A percentile compares a stretch with the other conserved stretches of the same genome.
Evolutionary conservation across 805 yeast species (phyloP).

Genomic region (Metschnikowia arizonensis): DNA sequence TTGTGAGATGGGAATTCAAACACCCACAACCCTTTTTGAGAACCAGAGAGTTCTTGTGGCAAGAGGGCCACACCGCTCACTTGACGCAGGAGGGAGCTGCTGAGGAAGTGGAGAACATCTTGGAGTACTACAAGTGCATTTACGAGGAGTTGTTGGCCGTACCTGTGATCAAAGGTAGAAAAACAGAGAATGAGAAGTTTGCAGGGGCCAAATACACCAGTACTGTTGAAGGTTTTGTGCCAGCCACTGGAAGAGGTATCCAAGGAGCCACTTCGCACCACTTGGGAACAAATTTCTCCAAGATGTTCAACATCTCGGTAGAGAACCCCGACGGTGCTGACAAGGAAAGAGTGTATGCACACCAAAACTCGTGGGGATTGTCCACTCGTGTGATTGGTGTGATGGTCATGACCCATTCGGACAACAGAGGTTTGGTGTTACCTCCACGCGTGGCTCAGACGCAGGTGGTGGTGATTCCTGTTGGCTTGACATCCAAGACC

Average conservation of each 20-base stretch:
- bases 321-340: constrained; percentile 93
- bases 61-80: constrained; percentile 99
- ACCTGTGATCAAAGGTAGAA: constrained; percentile 91
- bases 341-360: constrained; percentile 80
- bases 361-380: constrained; percentile 99
- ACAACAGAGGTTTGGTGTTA: constrained; percentile 94
- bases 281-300: constrained; percentile 96
- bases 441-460: constrained; percentile 95
- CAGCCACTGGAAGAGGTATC: constrained; percentile 98
- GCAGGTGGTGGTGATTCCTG: constrained; percentile 92
- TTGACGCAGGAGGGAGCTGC: constrained; percentile 77
- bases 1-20: constrained; percentile 99
- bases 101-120: constrained; percentile 78
- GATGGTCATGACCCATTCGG: constrained; percentile 98
- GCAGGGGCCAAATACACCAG: constrained; percentile 98
- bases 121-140: constrained; percentile 78
- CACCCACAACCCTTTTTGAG: constrained; percentile 99
- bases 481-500: constrained; percentile 88
- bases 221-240: constrained; percentile 93
- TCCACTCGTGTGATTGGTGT: constrained; percentile 99
- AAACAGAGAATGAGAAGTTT: constrained; percentile 96
- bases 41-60: constrained; percentile 99
- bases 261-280: constrained; percentile 99
- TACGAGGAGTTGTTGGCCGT: constrained; percentile 94
- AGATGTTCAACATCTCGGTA: constrained; percentile 93